Evolutionary conservation across 208 protist genomes (phyloP), one percentile per base, ranked within the genome.

Genomic region (Acanthamoeba culbertsoni): DNA sequence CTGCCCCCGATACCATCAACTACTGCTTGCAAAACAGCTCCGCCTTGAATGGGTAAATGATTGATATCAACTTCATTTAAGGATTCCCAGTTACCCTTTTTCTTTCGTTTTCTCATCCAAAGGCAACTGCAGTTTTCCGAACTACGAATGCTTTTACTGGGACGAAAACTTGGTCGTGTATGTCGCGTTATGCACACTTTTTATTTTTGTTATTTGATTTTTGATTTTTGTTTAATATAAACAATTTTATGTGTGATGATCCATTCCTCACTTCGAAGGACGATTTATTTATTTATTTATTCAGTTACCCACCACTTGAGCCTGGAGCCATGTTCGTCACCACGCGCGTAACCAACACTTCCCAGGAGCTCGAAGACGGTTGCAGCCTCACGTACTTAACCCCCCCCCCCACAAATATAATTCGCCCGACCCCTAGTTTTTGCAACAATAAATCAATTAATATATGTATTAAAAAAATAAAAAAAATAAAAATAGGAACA

Each of bases 131-230:
- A 77, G 68, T 48, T 91, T 28, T n/a, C 37, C 48, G 55, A 92
- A 92, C 31, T 92, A 37, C 86, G 16, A 48, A 12, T 92, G 86
- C 23, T 4, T 79, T 0, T 92, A 77, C 77, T 92, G 86, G 86
- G 86, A 92, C 45, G 86, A 92, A 77, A 31, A 92, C 5, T 45
- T 92, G 18, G 86, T 79, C 33, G 86, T 92, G 86, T 92, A 77
- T 40, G 18, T 3, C 46, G 37, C 23, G 1, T 5, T 40, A 1
- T 40, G 5, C 59, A 3, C 59, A 55, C 16, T 18, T 75, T 42
- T 51, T 79, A n/a, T n/a, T 46, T 40, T n/a, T 82, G 6, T 33
- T 45, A 0, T 31, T 26, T 73, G 10, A 26, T 42, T 42, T 26
- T 12, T 63, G 8, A 31, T 26, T 31, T 12, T 68, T 18, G 4